Evolutionary conservation across 192 early-diverging fungal species (phyloP).

Genomic region (Borealophlyctis nickersoniae): DNA sequence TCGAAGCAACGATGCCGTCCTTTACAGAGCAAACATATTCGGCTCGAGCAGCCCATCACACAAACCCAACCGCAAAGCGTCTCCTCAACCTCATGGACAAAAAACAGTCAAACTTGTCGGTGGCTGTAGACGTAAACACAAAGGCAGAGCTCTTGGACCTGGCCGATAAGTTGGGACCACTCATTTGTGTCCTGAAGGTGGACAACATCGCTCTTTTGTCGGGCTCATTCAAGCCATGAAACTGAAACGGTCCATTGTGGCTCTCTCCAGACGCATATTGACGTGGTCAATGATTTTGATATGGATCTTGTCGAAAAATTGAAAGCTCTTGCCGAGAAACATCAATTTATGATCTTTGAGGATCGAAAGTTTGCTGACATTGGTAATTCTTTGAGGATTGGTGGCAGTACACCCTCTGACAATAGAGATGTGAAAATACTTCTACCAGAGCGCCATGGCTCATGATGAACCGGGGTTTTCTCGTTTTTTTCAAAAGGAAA

Average conservation of each 20-base stretch:
- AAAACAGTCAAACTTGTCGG: slow-evolving; percentile 87
- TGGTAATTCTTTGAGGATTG: no score
- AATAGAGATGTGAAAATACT: no score
- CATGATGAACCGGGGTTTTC: no score
- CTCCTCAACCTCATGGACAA: slow-evolving; percentile 81
- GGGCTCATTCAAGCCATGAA: not conserved
- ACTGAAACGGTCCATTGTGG: no score
- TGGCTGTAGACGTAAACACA: slow-evolving; percentile 86
- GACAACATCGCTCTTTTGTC: not conserved
- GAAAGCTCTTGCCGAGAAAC: slow-evolving; percentile 69
- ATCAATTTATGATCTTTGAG: slow-evolving; percentile 97
- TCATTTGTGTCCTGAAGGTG: slow-evolving; percentile 92
- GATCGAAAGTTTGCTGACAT: slow-evolving; percentile 99
- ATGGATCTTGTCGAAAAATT: slow-evolving; percentile 72
- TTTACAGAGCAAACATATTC: no score
- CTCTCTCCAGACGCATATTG: slow-evolving; percentile 80
- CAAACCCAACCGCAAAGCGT: slow-evolving; percentile 63
- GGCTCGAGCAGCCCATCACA: no score
- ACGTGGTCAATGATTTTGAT: slow-evolving; percentile 93
- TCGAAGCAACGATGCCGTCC: no score
- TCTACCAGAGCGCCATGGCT: no score
- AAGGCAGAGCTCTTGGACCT: slow-evolving; percentile 84
- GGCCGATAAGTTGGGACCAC: slow-evolving; percentile 87
- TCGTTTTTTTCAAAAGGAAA: slow-evolving; percentile 58
- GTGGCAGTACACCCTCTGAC: no score